Conservation (phyloP, 2,329 filamentous ascomycete genomes). For the Calonectria ilicicola region DNA sequence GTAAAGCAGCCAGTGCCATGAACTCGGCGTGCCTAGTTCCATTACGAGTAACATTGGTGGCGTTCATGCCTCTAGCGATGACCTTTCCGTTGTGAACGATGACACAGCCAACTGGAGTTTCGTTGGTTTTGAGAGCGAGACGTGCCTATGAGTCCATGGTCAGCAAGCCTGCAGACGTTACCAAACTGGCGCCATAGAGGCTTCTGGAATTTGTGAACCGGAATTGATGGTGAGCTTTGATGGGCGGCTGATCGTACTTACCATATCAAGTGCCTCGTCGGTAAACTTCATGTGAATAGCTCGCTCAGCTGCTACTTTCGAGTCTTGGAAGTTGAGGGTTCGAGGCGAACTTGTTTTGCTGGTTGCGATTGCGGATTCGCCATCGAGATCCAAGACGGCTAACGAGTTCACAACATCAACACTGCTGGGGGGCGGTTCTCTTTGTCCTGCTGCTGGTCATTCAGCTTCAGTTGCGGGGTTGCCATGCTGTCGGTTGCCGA, state of each 20-base stretch:
- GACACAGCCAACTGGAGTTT: slow-evolving; percentile 97
- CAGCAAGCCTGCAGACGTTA: not conserved
- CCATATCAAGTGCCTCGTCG: slow-evolving; percentile 88
- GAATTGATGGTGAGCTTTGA: not conserved
- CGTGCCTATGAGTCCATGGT: slow-evolving; percentile 72
- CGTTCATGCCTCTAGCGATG: slow-evolving; percentile 94
- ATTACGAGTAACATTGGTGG: slow-evolving; percentile 90
- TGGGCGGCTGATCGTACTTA: slow-evolving; percentile 53
- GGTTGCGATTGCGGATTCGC: not conserved
- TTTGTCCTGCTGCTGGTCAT: slow-evolving; percentile 33
- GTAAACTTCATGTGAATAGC: slow-evolving; percentile 71
- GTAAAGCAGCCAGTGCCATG: slow-evolving; percentile 77
- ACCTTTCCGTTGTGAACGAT: slow-evolving; percentile 84
- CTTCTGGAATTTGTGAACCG: not conserved
- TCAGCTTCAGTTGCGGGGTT: not conserved
- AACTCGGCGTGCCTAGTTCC: slow-evolving; percentile 97
- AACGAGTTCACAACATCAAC: slow-evolving; percentile 26
- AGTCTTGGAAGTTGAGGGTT: slow-evolving; percentile 38
- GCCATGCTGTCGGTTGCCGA: slow-evolving; percentile 35
- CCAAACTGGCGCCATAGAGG: not conserved
- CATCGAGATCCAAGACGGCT: slow-evolving; percentile 34
- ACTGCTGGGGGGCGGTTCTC: slow-evolving; percentile 44
- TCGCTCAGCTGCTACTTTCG: slow-evolving; percentile 46
- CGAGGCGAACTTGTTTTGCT: not conserved
- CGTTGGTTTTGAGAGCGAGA: slow-evolving; percentile 84